Percentiles rank a stretch among this genome's conserved stretches.
These are phyloP conservation scores for Suillus cothurnatus DNA, from an alignment of 768 basidiomycete genomes.

Conservation along the genomic window DNA sequence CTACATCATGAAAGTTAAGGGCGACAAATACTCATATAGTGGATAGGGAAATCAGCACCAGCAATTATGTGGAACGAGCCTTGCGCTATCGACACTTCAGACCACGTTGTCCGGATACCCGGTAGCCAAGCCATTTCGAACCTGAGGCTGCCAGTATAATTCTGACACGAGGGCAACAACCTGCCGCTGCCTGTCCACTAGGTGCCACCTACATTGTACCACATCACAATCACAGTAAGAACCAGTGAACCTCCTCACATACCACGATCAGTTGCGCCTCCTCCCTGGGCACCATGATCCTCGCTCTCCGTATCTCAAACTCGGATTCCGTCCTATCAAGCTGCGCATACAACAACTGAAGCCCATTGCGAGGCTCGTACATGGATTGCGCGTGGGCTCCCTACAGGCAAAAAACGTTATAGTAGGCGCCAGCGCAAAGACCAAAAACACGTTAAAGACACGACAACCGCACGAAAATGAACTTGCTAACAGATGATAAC, in stretches of 20 bases:
- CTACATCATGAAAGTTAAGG: neutral
- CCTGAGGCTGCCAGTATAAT: constrained; percentile 10
- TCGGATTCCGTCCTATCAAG: constrained; percentile 13
- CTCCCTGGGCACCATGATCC: constrained; percentile 17
- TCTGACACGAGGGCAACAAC: constrained; percentile 21
- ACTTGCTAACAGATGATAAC: constrained; percentile 1
- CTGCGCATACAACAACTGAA: constrained; percentile 11
- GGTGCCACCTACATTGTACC: constrained; percentile 26
- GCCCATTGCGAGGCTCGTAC: constrained; percentile 15
- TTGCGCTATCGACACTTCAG: neutral
- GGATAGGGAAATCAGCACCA: neutral
- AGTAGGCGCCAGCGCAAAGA: neutral
- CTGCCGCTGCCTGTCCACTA: constrained; percentile 15
- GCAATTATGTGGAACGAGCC: neutral
- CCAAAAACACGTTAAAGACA: neutral
- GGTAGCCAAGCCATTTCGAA: neutral
- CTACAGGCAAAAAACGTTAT: constrained; percentile 11
- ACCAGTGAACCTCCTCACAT: neutral
- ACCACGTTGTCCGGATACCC: constrained; percentile 15
- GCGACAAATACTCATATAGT: neutral
- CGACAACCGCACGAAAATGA: neutral
- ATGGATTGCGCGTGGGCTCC: constrained; percentile 14
- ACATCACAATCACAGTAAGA: neutral
- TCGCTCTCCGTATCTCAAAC: constrained; percentile 31
- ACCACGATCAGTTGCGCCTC: constrained; percentile 28